A percentile compares a stretch with the other conserved stretches of the same genome.
Conservation (phyloP, 1,284 basidiomycete species). For the Polyporus tsugae region DNA sequence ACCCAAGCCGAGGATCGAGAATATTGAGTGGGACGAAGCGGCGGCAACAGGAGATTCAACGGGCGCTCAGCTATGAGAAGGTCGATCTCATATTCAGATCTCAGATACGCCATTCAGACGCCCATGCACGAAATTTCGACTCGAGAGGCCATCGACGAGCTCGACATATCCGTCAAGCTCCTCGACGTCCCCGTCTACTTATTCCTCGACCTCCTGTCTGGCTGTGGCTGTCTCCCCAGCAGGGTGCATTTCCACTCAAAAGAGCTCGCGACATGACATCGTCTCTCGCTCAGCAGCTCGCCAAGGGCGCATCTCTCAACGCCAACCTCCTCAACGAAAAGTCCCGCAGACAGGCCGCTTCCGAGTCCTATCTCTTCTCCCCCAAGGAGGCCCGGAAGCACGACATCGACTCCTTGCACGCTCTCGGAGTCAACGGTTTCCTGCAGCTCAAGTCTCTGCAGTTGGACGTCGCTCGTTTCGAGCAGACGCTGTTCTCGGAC, state of each 20-base stretch:
- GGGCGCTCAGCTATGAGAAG: no score
- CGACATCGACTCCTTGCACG: slow-evolving; percentile 88
- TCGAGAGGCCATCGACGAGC: not conserved
- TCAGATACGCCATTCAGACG: not conserved
- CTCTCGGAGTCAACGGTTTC: slow-evolving; percentile 86
- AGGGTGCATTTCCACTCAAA: not conserved
- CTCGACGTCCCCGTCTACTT: not conserved
- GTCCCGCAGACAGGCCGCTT: slow-evolving; percentile 72
- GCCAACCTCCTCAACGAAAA: slow-evolving; percentile 54
- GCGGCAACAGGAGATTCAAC: no score
- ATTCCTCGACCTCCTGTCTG: not conserved
- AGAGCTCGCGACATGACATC: slow-evolving; percentile 57
- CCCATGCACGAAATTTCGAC: slow-evolving; percentile 1
- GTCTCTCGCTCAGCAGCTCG: slow-evolving; percentile 86
- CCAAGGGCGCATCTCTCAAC: slow-evolving; percentile 85
- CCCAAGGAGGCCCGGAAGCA: slow-evolving; percentile 82
- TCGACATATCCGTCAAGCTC: not conserved
- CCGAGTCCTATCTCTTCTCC: slow-evolving; percentile 88
- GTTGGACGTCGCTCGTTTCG: slow-evolving; percentile 70
- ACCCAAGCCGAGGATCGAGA: no score
- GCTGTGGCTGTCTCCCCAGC: not conserved
- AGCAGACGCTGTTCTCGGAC: slow-evolving; percentile 86
- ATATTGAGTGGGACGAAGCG: no score
- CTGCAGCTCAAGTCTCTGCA: slow-evolving; percentile 78
- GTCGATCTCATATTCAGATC: not conserved